Base-by-base conservation (phyloP, 768 basidiomycete genomes). In the Neoboletus subvelutipes region DNA sequence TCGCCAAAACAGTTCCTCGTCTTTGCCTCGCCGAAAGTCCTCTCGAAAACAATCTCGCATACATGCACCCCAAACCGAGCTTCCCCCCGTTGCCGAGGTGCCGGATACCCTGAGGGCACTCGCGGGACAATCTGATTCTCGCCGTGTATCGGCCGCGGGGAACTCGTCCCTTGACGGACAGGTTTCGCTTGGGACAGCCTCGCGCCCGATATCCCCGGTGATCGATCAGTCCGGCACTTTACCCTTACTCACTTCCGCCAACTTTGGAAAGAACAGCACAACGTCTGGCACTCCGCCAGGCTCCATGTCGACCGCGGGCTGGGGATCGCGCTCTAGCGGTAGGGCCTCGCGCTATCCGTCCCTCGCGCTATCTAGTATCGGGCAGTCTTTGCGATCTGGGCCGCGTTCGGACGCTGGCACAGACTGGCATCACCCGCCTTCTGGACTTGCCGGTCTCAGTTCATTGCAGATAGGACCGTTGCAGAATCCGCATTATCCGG, bases 271-370 rank as follows among this genome's bases (percentile, higher is more conserved):
- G 36, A 42, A 34, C 0, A 58, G 52, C 8, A 48, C 61, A n/a
- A n/a, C 55, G 36, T 56, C 67, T 42, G 41, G 42, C 18, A 58
- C 67, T 1, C n/a, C 57, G 11, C 9, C 51, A 12, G 53, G 56
- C 9, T 72, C 69, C 11, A 29, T 54, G 34, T 66, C 71, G 39
- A 52, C 37, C 8, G 22, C 33, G 17, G 61, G 54, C 11, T 56
- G 40, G 53, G 59, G 54, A 11, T 61, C 66, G 26, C 10, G 37
- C 11, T 64, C 64, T 6, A 67, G 60, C 2, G 58, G 65, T 1
- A 43, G 45, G 34, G 8, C 55, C 2, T 71, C 70, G 5, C 69
- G 71, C 9, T 71, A 71, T 47, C 70, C 70, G 4, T 71, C 70
- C 2, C 56, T 73, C 8, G 54, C 67, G 18, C 2, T 51, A 3